Conservation (phyloP, 2,329 filamentous ascomycete species). For the Pezicula radicicola region DNA sequence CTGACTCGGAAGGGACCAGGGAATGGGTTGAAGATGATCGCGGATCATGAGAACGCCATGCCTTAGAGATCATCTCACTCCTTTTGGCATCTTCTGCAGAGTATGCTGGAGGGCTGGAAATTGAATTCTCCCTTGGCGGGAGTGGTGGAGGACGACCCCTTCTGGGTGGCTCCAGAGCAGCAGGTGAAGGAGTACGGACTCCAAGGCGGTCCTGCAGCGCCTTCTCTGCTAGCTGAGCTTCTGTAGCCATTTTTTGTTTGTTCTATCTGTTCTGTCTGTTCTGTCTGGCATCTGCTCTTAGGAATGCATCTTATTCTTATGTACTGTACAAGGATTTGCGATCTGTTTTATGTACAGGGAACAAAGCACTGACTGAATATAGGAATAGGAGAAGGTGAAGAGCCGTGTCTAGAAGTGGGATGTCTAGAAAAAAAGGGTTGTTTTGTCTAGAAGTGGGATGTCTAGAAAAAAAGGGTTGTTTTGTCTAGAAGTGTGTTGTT, state of each 20-base stretch:
- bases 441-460: no score
- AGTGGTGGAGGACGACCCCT: conserved; percentile 19
- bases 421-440: no score
- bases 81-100: conserved; percentile 22
- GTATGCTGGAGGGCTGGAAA: conserved; percentile 24
- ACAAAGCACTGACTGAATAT: no score
- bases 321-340: no score
- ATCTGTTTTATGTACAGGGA: no score
- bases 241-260: conserved; percentile 7
- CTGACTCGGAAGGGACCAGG: conserved; percentile 25
- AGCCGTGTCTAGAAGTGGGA: no score
- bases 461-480: no score
- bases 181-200: conserved; percentile 9
- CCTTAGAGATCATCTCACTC: conserved; percentile 24
- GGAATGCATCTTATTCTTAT: neutral
- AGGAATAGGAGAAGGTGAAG: no score
- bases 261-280: neutral
- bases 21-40: conserved; percentile 30
- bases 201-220: conserved; percentile 4
- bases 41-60: conserved; percentile 30
- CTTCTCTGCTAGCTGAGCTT: conserved; percentile 17
- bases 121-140: conserved; percentile 19
- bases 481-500: no score
- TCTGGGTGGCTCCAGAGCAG: conserved; percentile 12
- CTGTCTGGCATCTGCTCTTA: neutral